These are phyloP conservation scores for Citrus inodora DNA, from an alignment of 345 rosid species.

Conservation along the genomic window DNA sequence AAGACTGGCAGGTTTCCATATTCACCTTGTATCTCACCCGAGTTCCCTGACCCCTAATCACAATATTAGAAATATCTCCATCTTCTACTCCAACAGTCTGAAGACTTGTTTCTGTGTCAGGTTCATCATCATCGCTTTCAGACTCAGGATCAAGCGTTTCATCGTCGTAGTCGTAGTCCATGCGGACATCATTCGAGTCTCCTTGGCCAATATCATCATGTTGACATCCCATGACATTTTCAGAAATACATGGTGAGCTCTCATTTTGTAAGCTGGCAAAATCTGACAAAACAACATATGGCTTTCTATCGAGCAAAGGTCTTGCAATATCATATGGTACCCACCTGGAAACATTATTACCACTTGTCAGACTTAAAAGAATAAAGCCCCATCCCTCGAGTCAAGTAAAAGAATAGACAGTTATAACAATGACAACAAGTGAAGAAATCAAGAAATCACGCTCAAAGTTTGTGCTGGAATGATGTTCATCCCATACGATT, in stretches of 20 bases:
- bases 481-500: background rate
- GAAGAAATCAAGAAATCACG: background rate
- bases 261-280: slow-evolving; percentile 33
- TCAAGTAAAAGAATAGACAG: background rate
- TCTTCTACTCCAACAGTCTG: slow-evolving; percentile 23
- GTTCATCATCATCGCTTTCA: slow-evolving; percentile 49
- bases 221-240: slow-evolving; percentile 28
- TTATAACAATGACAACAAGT: background rate
- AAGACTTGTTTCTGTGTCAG: slow-evolving; percentile 27
- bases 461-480: background rate
- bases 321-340: slow-evolving; percentile 59
- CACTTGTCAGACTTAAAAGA: slow-evolving; percentile 17
- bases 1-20: background rate
- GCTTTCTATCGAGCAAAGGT: slow-evolving; percentile 70
- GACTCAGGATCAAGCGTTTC: slow-evolving; percentile 43
- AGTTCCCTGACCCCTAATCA: slow-evolving; percentile 45
- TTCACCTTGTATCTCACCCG: slow-evolving; percentile 67
- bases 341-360: slow-evolving; percentile 67
- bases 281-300: slow-evolving; percentile 72
- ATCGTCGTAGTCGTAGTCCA: slow-evolving; percentile 47
- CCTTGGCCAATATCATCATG: slow-evolving; percentile 38
- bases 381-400: too few species aligned
- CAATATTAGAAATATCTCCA: slow-evolving; percentile 42
- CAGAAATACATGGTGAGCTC: slow-evolving; percentile 32
- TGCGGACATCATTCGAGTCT: slow-evolving; percentile 30